Evolutionary conservation across 1,284 basidiomycete genomes (phyloP).

Genomic region (Inonotus hispidus): DNA sequence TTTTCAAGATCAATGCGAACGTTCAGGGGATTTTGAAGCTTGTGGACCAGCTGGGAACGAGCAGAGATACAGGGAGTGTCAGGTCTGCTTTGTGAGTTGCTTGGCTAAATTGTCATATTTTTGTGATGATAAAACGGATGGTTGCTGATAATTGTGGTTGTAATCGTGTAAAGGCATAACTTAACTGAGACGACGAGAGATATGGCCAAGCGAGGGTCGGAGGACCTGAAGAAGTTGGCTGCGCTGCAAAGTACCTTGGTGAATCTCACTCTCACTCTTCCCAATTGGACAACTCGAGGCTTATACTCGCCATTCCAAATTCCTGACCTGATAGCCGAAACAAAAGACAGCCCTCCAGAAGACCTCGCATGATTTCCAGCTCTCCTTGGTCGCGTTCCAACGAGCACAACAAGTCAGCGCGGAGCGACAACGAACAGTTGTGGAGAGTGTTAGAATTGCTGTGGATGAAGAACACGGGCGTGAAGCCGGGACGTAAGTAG

Average conservation of each 20-base stretch:
- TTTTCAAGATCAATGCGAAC: slow-evolving; percentile 99
- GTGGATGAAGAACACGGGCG: slow-evolving; percentile 58
- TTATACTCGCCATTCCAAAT: background rate
- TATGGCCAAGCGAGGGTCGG: slow-evolving; percentile 91
- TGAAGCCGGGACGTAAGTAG: slow-evolving; percentile 28
- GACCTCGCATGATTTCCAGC: slow-evolving; percentile 88
- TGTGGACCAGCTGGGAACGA: slow-evolving; percentile 85
- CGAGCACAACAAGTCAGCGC: slow-evolving; percentile 86
- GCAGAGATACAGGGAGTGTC: slow-evolving; percentile 68
- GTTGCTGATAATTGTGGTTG: background rate
- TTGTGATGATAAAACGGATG: no score
- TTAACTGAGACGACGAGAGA: slow-evolving; percentile 90
- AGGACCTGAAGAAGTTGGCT: slow-evolving; percentile 85
- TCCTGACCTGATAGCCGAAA: slow-evolving; percentile 45
- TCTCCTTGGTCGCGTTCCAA: slow-evolving; percentile 88
- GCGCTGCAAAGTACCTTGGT: slow-evolving; percentile 62
- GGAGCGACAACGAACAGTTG: slow-evolving; percentile 79
- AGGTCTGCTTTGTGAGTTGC: slow-evolving; percentile 71
- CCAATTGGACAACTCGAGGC: background rate
- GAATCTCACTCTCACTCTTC: slow-evolving; percentile 24
- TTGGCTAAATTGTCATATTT: background rate
- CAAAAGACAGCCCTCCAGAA: slow-evolving; percentile 81
- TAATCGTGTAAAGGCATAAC: slow-evolving; percentile 54
- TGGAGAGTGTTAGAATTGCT: slow-evolving; percentile 74
- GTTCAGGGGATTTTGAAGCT: slow-evolving; percentile 92